Evolutionary conservation across 139 green algal genomes (phyloP).

Genomic region (Mesotaenium endlicherianum): DNA sequence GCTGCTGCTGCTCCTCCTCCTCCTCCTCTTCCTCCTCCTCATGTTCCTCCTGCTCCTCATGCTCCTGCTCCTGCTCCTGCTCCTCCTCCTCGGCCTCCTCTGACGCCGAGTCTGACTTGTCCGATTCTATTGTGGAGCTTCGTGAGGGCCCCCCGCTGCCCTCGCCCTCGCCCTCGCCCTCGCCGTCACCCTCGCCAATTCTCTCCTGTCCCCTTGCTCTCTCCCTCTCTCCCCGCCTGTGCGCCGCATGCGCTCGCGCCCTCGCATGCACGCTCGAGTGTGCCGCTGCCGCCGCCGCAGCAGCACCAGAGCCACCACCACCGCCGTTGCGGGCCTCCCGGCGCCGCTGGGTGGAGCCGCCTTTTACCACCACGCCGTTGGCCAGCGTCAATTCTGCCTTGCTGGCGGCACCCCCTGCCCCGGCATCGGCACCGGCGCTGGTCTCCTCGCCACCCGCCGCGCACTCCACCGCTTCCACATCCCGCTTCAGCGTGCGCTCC

Average conservation of each 20-base stretch:
- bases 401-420: neutral
- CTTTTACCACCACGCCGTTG: neutral
- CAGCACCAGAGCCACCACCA: neutral
- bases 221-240: neutral
- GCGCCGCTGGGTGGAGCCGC: neutral
- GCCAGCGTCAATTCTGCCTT: neutral
- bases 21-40: neutral
- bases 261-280: no score
- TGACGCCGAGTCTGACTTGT: neutral
- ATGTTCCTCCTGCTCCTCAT: neutral
- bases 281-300: no score
- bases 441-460: neutral
- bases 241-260: no score
- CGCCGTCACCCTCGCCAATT: neutral
- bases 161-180: constrained; percentile 8
- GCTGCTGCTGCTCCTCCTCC: constrained; percentile 8
- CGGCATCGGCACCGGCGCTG: neutral
- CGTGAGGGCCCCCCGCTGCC: neutral
- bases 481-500: constrained; percentile 8
- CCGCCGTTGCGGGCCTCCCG: neutral
- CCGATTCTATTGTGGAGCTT: neutral
- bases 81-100: neutral
- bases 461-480: neutral
- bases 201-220: neutral
- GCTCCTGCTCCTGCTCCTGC: neutral